Base-by-base conservation (phyloP, 257 asterid species). In the Petunia axillaris region DNA sequence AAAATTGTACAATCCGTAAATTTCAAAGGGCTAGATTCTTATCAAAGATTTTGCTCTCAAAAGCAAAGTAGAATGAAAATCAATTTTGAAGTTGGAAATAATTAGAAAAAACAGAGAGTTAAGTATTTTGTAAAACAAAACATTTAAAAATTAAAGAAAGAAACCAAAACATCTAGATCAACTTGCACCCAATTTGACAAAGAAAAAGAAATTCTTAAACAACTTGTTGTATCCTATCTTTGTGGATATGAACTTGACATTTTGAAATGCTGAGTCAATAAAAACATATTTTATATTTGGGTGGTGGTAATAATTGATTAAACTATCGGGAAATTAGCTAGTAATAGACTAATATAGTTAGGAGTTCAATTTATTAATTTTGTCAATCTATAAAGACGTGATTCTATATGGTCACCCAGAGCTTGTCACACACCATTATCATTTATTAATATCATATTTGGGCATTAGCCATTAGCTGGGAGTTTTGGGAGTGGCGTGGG, bases 161-260 rank as follows among this genome's bases (percentile, higher is more conserved):
- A 50, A 13, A 8, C 35, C 6, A 14, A 55, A 55, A 55, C n/a
- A 55, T 16, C 25, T 55, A 55, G 66, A 25, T 64, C 48, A 64
- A 38, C 25, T 38, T 64, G 71, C 46, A 38, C 25, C 48, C 16
- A 35, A 55, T 25, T 25, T 25, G 25, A 25, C 25, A 25, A 13
- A 10, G 71, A 38, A 38, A 38, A 25, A 39, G 2, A 38, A 38
- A 46, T 70, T 70, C 6, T 70, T 46, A 70, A 46, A 4, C 77
- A 70, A 70, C 59, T 70, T 10, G 77, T 46, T 70, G n/a, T 70
- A 46, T 70, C 59, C 59, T 70, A 46, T 70, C 35, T 70, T 70
- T 70, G 25, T 46, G 77, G 77, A 46, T 70, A 68, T 68, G 54
- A 25, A n/a, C 57, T 62, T 62, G 41, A 62, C 41, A 13, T 8